A percentile compares a stretch with the other conserved stretches of the same genome.
Conservation (phyloP, 2,329 filamentous ascomycete species). For the Fusarium sp. region DNA sequence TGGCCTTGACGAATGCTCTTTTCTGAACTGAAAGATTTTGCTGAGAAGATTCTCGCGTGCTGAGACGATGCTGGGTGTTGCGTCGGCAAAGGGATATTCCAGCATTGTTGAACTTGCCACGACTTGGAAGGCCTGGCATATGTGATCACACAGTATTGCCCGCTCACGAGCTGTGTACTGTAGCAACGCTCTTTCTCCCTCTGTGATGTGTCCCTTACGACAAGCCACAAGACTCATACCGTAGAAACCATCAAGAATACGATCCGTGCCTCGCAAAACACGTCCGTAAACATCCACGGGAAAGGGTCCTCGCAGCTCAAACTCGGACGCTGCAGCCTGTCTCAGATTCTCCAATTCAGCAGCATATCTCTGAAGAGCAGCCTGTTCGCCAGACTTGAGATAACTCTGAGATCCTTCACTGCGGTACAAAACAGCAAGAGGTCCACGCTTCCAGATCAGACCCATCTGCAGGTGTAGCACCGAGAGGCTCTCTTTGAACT, state of each 20-base stretch:
- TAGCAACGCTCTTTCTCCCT: slow-evolving; percentile 84
- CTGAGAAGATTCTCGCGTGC: slow-evolving; percentile 86
- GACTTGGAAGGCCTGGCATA: slow-evolving; percentile 88
- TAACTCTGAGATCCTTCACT: slow-evolving; percentile 78
- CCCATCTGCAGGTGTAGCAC: slow-evolving; percentile 94
- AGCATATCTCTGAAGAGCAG: slow-evolving; percentile 49
- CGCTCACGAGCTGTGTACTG: slow-evolving; percentile 84
- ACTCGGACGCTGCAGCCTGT: slow-evolving; percentile 80
- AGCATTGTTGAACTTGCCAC: slow-evolving; percentile 93
- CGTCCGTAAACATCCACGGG: slow-evolving; percentile 77
- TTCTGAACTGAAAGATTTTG: slow-evolving; percentile 88
- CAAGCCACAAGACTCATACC: slow-evolving; percentile 94
- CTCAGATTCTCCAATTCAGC: slow-evolving; percentile 80
- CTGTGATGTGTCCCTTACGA: slow-evolving; percentile 80
- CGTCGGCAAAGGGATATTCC: slow-evolving; percentile 91
- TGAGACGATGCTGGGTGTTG: slow-evolving; percentile 83
- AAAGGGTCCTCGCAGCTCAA: slow-evolving; percentile 88
- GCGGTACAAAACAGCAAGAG: slow-evolving; percentile 78
- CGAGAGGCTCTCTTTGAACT: slow-evolving; percentile 89
- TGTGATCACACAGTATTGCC: slow-evolving; percentile 83
- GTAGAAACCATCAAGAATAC: slow-evolving; percentile 92
- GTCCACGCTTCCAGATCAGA: slow-evolving; percentile 94
- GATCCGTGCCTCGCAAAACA: slow-evolving; percentile 82
- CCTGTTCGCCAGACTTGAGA: slow-evolving; percentile 45
- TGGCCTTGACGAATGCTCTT: slow-evolving; percentile 64